Conservation (phyloP, 1,139 yeast genomes). For the Kodamaea plutei region DNA sequence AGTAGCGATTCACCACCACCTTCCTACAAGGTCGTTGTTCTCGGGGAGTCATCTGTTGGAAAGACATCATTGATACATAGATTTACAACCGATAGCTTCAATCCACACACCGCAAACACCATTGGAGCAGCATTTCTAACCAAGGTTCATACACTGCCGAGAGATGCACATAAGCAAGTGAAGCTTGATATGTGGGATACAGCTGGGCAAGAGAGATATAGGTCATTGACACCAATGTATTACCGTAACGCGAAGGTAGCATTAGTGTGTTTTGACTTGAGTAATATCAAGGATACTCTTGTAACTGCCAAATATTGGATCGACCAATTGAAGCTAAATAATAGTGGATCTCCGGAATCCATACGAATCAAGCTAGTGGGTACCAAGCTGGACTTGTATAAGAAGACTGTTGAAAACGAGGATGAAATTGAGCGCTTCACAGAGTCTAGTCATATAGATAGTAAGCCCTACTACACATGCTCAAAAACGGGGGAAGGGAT, state of each 20-base stretch:
- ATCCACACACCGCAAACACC: slow-evolving; percentile 39
- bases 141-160: slow-evolving; percentile 24
- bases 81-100: slow-evolving; percentile 36
- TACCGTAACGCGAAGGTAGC: slow-evolving; percentile 39
- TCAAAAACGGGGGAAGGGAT: slow-evolving; percentile 48
- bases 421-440: slow-evolving; percentile 9
- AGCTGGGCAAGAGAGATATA: slow-evolving; percentile 49
- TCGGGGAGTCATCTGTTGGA: slow-evolving; percentile 48
- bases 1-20: too few relatives aligned
- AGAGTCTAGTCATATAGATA: slow-evolving; percentile 2
- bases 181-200: slow-evolving; percentile 51
- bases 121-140: slow-evolving; percentile 50
- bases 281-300: slow-evolving; percentile 31
- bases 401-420: slow-evolving; percentile 2
- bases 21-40: slow-evolving; percentile 35
- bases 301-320: slow-evolving; percentile 44
- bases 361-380: slow-evolving; percentile 16
- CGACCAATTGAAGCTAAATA: slow-evolving; percentile 33
- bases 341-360: slow-evolving; percentile 16
- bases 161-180: slow-evolving; percentile 33
- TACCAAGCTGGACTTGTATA: slow-evolving; percentile 12
- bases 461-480: slow-evolving; percentile 34
- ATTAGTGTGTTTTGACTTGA: slow-evolving; percentile 35
- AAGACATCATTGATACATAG: slow-evolving; percentile 44
- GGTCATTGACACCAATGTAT: slow-evolving; percentile 47